Conservation (phyloP, 805 yeast genomes). For the Metschnikowia anglica region DNA sequence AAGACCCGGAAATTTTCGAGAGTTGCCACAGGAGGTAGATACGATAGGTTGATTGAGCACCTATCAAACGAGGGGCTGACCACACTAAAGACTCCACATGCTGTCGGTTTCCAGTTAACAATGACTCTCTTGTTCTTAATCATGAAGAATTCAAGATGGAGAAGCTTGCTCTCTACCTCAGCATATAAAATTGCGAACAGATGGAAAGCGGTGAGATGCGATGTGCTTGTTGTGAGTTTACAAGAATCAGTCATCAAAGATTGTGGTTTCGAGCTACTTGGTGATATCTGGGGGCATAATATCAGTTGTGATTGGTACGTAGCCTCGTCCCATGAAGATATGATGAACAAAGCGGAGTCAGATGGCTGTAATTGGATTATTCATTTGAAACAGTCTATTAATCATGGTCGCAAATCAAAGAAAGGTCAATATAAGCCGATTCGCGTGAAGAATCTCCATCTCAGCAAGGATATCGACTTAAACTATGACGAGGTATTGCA, state of each 20-base stretch:
- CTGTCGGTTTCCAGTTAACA: constrained; percentile 86
- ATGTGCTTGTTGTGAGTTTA: constrained; percentile 74
- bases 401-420: constrained; percentile 35
- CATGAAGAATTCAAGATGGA: constrained; percentile 29
- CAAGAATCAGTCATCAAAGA: constrained; percentile 55
- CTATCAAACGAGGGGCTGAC: constrained; percentile 51
- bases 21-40: constrained; percentile 92
- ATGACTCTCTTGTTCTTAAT: constrained; percentile 40
- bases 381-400: constrained; percentile 65
- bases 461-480: constrained; percentile 67
- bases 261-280: constrained; percentile 62
- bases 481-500: constrained; percentile 62
- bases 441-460: constrained; percentile 62
- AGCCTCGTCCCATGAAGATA: constrained; percentile 54
- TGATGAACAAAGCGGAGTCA: constrained; percentile 55
- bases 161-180: constrained; percentile 3
- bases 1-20: constrained; percentile 43
- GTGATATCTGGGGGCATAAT: constrained; percentile 70
- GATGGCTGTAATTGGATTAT: constrained; percentile 80
- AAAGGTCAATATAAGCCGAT: constrained; percentile 66
- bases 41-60: constrained; percentile 68
- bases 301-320: constrained; percentile 67
- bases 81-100: constrained; percentile 37
- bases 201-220: constrained; percentile 59
- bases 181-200: constrained; percentile 47